A percentile compares a stretch with the other conserved stretches of the same genome.
Conservation (phyloP, 192 early-diverging fungal genomes). For the Coemansia sp. region DNA sequence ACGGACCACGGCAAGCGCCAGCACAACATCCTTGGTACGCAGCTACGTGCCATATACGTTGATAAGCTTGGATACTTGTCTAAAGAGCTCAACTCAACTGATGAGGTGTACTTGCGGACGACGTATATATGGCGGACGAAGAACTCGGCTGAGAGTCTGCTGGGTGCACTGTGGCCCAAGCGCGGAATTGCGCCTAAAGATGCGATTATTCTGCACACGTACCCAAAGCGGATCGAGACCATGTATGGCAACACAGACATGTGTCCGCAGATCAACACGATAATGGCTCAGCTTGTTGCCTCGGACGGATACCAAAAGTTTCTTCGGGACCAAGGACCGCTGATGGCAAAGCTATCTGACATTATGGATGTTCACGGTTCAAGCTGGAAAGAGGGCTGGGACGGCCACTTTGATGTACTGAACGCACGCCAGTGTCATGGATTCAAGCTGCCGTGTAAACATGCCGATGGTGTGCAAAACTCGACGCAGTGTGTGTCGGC, state of each 20-base stretch:
- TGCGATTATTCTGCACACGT: slow-evolving; percentile 50
- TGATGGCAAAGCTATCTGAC: slow-evolving; percentile 34
- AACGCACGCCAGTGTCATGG: slow-evolving; percentile 45
- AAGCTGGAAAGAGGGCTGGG: slow-evolving; percentile 26
- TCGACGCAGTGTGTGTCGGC: slow-evolving; percentile 34
- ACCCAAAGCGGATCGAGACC: slow-evolving; percentile 52
- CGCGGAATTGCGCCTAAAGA: slow-evolving; percentile 15
- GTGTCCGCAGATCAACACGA: slow-evolving; percentile 35
- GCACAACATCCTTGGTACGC: slow-evolving; percentile 48
- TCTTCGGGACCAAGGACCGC: slow-evolving; percentile 32
- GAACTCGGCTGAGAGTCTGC: slow-evolving; percentile 53
- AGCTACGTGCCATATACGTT: slow-evolving; percentile 54
- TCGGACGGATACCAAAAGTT: slow-evolving; percentile 34
- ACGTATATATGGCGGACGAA: slow-evolving; percentile 65
- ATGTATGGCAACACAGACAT: slow-evolving; percentile 46
- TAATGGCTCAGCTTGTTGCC: slow-evolving; percentile 4
- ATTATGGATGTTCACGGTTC: slow-evolving; percentile 38
- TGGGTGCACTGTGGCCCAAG: slow-evolving; percentile 53
- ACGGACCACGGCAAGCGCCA: slow-evolving; percentile 60
- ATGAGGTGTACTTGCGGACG: slow-evolving; percentile 58
- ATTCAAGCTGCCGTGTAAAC: slow-evolving; percentile 27
- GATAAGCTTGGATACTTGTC: slow-evolving; percentile 54
- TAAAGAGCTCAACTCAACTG: slow-evolving; percentile 21
- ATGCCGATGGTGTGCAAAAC: background rate
- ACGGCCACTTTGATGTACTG: slow-evolving; percentile 43